phyloP scores from a whole-genome alignment of 140 eudicot genomes.

The Oenanthe javanica region DNA sequence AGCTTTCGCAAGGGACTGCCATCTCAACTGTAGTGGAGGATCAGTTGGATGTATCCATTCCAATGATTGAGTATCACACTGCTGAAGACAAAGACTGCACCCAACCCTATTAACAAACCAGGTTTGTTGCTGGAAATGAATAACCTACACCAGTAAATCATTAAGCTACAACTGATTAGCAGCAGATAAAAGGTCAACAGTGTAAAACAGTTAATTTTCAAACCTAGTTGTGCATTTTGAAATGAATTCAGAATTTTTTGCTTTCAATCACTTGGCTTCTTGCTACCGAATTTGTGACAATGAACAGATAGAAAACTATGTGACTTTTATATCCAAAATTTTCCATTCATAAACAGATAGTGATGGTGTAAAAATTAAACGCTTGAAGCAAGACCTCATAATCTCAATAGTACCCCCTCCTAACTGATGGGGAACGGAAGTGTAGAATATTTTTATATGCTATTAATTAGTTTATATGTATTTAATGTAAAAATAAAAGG shows the following conservation, averaged over 20 bases:
- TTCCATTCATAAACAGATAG: not conserved
- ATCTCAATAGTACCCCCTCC: not conserved
- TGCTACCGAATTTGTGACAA: not conserved
- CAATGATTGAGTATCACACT: slow-evolving; percentile 55
- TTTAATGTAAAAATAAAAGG: too few relatives aligned
- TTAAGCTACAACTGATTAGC: not conserved
- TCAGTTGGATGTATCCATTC: slow-evolving; percentile 69
- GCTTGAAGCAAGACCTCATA: not conserved
- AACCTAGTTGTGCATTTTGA: not conserved
- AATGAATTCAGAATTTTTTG: too few relatives aligned
- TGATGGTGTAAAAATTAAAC: not conserved
- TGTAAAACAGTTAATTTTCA: not conserved
- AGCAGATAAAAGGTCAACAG: not conserved
- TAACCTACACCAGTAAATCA: slow-evolving; percentile 53
- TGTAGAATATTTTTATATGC: too few relatives aligned
- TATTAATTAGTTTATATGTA: too few relatives aligned
- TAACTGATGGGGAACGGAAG: not conserved
- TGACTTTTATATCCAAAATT: not conserved
- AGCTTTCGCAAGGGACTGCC: slow-evolving; percentile 62
- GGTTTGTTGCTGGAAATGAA: slow-evolving; percentile 88
- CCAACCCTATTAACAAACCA: slow-evolving; percentile 72
- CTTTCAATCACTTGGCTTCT: not conserved
- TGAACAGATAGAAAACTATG: not conserved
- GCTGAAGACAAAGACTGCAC: slow-evolving; percentile 63
- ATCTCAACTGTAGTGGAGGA: slow-evolving; percentile 63